A percentile compares a stretch with the other conserved stretches of the same genome.
Evolutionary conservation across 192 early-diverging fungal species (phyloP).

Genomic region (Backusella mclennaniae): DNA sequence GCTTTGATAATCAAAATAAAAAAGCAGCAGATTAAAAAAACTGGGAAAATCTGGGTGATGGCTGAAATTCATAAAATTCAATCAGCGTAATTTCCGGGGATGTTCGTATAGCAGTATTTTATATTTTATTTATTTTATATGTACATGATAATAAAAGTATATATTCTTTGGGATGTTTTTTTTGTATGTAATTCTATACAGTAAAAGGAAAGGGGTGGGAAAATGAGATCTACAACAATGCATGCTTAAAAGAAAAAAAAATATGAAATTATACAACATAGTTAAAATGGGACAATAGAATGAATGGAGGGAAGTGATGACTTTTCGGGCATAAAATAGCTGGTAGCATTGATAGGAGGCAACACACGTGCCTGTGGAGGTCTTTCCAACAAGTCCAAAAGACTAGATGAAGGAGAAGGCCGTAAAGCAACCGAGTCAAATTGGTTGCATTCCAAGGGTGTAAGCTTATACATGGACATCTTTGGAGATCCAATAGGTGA

Average conservation of each 20-base stretch:
- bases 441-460: constrained; percentile 26
- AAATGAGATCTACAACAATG: background rate
- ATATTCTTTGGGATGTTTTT: background rate
- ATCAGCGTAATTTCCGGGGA: constrained; percentile 3
- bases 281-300: constrained; percentile 19
- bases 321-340: background rate
- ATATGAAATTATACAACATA: background rate
- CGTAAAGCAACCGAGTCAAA: background rate
- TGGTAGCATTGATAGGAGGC: constrained; percentile 12
- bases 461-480: constrained; percentile 18
- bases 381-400: constrained; percentile 18
- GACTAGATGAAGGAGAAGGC: background rate
- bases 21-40: background rate
- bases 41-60: constrained; percentile 4
- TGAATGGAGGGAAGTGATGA: constrained; percentile 23
- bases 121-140: background rate
- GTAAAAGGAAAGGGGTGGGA: background rate
- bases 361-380: constrained; percentile 18
- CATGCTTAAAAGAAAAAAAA: background rate
- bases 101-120: background rate
- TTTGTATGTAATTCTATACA: background rate
- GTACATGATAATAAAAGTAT: background rate
- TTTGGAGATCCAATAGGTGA: constrained; percentile 24
- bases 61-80: constrained; percentile 5
- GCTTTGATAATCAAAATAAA: constrained; percentile 7